Evolutionary conservation across 169 alveolate species (phyloP).

Genomic region (Prorocentrum cordatum): DNA sequence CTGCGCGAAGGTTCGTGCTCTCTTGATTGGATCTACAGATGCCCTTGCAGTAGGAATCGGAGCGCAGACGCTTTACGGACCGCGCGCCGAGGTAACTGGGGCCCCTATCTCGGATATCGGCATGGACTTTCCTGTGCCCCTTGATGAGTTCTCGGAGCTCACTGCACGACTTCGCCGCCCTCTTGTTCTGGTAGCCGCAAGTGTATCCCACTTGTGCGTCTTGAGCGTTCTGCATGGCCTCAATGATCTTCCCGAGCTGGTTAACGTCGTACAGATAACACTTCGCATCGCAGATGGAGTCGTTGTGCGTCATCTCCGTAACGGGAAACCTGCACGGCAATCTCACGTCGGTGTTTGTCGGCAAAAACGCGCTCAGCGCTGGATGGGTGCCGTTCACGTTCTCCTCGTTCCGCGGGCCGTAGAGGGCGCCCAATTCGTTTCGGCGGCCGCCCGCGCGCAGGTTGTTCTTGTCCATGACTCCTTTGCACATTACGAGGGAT

Average conservation of each 20-base stretch:
- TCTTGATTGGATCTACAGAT: too few species aligned
- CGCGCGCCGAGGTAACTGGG: neutral
- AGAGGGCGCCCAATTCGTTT: neutral
- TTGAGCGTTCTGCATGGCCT: neutral
- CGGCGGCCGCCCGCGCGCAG: neutral
- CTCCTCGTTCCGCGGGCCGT: neutral
- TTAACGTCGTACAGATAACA: too few species aligned
- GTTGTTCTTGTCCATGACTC: neutral
- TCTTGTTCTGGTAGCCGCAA: slow-evolving; percentile 15
- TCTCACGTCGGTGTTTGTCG: neutral
- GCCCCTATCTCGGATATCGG: neutral
- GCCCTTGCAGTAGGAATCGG: slow-evolving; percentile 14
- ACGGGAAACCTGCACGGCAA: slow-evolving; percentile 8
- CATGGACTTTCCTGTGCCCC: neutral
- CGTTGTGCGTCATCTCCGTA: neutral
- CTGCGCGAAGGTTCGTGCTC: too few species aligned
- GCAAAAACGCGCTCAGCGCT: neutral
- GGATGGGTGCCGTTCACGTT: slow-evolving; percentile 24
- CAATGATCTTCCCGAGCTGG: too few species aligned
- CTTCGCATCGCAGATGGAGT: neutral
- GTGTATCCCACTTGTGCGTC: slow-evolving; percentile 26
- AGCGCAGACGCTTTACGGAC: neutral
- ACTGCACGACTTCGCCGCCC: neutral
- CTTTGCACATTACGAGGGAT: neutral
- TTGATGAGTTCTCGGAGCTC: neutral